These are phyloP conservation scores for Tulasnella sp. DNA, from an alignment of 768 basidiomycete species.

Conservation along the genomic window DNA sequence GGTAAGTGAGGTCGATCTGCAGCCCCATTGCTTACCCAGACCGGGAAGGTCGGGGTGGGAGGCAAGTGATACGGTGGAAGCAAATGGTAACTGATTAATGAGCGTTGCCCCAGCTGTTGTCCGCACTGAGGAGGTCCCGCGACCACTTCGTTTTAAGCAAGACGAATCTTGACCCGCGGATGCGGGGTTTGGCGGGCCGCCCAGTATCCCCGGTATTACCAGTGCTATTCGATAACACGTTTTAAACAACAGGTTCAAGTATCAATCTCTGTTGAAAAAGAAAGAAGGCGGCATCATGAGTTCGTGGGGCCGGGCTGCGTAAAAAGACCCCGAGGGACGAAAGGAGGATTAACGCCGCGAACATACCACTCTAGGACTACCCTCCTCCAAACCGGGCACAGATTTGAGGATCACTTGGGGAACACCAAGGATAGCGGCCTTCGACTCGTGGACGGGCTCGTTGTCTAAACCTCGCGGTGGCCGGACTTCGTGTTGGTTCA, in stretches of 20 bases:
- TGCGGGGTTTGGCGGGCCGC: no score
- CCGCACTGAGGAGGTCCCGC: neutral
- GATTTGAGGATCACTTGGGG: neutral
- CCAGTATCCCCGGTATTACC: neutral
- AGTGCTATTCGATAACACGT: neutral
- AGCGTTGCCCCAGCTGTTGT: neutral
- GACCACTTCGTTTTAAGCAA: neutral
- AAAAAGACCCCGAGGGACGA: neutral
- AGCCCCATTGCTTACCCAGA: no score
- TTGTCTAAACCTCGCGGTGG: neutral
- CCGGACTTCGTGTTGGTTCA: neutral
- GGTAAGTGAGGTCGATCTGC: no score
- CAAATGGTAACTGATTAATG: no score
- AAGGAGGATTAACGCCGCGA: no score
- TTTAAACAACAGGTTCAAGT: neutral
- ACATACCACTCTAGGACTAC: neutral
- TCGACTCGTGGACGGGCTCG: neutral
- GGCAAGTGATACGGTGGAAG: no score
- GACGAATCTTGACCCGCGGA: neutral
- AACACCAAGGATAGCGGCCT: neutral
- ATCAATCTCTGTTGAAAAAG: neutral
- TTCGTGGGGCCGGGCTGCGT: neutral
- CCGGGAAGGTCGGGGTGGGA: no score
- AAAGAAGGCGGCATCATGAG: neutral
- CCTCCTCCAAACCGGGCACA: neutral